These are phyloP conservation scores for Physcia stellaris DNA, from an alignment of 495 filamentous ascomycete genomes.

Conservation along the genomic window DNA sequence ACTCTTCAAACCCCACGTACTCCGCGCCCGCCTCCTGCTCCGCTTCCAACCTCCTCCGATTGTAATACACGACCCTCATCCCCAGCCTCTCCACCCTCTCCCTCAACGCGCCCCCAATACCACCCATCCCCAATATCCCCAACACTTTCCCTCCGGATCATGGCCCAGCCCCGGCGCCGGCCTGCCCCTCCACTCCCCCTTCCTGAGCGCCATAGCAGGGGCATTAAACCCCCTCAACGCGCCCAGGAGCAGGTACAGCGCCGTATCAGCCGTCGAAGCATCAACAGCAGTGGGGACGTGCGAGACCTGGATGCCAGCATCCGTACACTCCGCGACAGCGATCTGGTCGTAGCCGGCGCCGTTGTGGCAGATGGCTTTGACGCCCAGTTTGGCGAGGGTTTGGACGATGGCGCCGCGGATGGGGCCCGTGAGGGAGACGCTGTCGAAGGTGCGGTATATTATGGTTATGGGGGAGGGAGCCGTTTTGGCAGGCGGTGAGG, in stretches of 20 bases:
- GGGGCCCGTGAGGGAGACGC: slow-evolving; percentile 50
- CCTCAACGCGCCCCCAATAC: slow-evolving; percentile 56
- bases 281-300: slow-evolving; percentile 73
- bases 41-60: slow-evolving; percentile 37
- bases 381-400: slow-evolving; percentile 34
- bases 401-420: slow-evolving; percentile 54
- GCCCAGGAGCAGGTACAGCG: slow-evolving; percentile 65
- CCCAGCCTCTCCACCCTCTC: slow-evolving; percentile 45
- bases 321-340: slow-evolving; percentile 55
- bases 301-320: slow-evolving; percentile 50
- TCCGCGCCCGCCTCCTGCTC: slow-evolving; percentile 45
- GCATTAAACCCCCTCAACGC: slow-evolving; percentile 58
- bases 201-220: slow-evolving; percentile 45
- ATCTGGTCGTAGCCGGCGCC: slow-evolving; percentile 25
- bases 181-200: slow-evolving; percentile 42
- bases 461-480: slow-evolving; percentile 53
- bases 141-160: slow-evolving; percentile 53
- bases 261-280: slow-evolving; percentile 67
- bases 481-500: slow-evolving; percentile 54
- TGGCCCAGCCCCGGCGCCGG: slow-evolving; percentile 37
- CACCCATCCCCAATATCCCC: slow-evolving; percentile 78
- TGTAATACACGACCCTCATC: slow-evolving; percentile 59
- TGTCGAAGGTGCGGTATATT: slow-evolving; percentile 66
- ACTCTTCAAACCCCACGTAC: slow-evolving; percentile 56
- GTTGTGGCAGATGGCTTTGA: slow-evolving; percentile 41